phyloP scores from a whole-genome alignment of 225 moss, liverwort and hornwort genomes.

The Bryoerythrophyllum caledonicum region DNA sequence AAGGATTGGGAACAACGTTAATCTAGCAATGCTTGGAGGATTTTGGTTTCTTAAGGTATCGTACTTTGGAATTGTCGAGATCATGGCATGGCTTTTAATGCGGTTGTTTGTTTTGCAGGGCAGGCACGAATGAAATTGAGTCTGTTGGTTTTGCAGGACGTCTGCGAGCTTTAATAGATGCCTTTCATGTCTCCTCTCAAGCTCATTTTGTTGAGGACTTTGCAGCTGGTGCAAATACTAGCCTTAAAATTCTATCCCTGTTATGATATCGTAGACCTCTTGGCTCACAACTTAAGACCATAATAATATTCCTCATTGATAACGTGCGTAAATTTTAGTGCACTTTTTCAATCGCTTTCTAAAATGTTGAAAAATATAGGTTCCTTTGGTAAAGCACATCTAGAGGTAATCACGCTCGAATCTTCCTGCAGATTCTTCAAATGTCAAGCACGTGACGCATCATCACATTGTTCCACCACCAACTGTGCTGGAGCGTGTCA shows the following conservation, averaged over 20 bases:
- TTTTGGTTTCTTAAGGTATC: neutral
- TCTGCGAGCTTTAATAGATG: constrained; percentile 74
- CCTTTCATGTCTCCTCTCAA: constrained; percentile 80
- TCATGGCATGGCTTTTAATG: constrained; percentile 25
- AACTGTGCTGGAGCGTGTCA: constrained; percentile 78
- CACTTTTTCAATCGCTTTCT: neutral
- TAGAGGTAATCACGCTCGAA: constrained; percentile 3
- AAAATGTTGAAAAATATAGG: neutral
- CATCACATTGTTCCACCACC: constrained; percentile 79
- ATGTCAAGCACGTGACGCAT: constrained; percentile 76
- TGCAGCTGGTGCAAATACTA: constrained; percentile 66
- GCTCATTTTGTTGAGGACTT: constrained; percentile 91
- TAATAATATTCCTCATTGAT: neutral
- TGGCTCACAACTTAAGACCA: constrained; percentile 11
- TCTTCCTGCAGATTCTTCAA: constrained; percentile 48
- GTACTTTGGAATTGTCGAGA: neutral
- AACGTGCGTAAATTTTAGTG: neutral
- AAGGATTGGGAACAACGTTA: neutral
- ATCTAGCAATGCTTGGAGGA: neutral
- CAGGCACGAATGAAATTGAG: constrained; percentile 44
- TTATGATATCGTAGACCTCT: constrained; percentile 25
- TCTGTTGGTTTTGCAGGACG: constrained; percentile 72
- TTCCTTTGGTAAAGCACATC: neutral
- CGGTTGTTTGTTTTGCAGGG: constrained; percentile 35
- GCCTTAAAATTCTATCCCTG: constrained; percentile 5